A percentile compares a stretch with the other conserved stretches of the same genome.
Conservation (phyloP, 345 rosid genomes). For the Mallotus nudiflorus region DNA sequence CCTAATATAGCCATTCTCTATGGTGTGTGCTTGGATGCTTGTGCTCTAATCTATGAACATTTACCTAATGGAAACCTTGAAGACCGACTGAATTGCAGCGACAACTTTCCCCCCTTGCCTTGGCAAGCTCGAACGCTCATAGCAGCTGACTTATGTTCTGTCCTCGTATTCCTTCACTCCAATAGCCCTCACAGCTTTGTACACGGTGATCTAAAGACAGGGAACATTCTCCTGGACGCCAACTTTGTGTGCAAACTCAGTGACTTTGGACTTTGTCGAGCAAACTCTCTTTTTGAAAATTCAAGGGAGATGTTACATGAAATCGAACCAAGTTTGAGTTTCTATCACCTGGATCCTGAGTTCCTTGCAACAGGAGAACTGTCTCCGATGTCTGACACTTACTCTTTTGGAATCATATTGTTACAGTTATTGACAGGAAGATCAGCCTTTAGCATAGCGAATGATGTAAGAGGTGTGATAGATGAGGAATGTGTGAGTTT, state of each 20-base stretch:
- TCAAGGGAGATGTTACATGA: too few relatives aligned
- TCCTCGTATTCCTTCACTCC: too few relatives aligned
- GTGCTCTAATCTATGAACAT: too few relatives aligned
- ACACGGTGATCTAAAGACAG: too few relatives aligned
- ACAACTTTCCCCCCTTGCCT: slow-evolving; percentile 70
- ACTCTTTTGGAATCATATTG: slow-evolving; percentile 77
- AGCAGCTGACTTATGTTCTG: too few relatives aligned
- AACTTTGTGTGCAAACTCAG: too few relatives aligned
- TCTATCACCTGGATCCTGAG: slow-evolving; percentile 83
- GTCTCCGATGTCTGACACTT: slow-evolving; percentile 73
- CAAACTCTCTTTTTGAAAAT: too few relatives aligned
- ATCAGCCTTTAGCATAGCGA: slow-evolving; percentile 52
- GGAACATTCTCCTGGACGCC: too few relatives aligned
- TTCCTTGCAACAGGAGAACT: slow-evolving; percentile 69
- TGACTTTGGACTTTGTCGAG: slow-evolving; percentile 62
- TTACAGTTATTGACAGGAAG: slow-evolving; percentile 73
- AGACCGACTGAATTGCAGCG: slow-evolving; percentile 74
- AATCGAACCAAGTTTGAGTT: slow-evolving; percentile 57
- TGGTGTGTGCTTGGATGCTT: too few relatives aligned
- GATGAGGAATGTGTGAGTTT: slow-evolving; percentile 50
- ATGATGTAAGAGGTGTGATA: slow-evolving; percentile 58
- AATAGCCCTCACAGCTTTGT: too few relatives aligned
- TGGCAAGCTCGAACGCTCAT: slow-evolving; percentile 84
- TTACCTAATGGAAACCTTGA: slow-evolving; percentile 91
- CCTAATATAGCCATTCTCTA: slow-evolving; percentile 82